Base-by-base conservation (phyloP, 768 basidiomycete species). In the Lyophyllum shimeji region DNA sequence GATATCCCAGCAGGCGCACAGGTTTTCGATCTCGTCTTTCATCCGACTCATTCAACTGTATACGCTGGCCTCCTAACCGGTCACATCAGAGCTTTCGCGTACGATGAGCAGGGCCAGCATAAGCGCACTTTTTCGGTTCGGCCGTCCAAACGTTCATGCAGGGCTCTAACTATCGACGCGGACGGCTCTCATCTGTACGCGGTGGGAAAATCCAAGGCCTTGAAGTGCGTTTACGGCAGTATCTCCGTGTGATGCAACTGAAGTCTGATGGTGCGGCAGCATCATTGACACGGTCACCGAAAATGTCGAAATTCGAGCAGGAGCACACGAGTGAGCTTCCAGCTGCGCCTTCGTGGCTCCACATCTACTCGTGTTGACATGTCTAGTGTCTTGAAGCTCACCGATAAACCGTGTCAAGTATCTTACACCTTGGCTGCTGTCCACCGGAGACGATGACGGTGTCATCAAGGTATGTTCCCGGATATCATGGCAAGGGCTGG, bases 381-480 rank as follows among this genome's bases (percentile, higher is more conserved):
- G 55, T 63, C 60, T 63, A 77, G 68, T 65, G 63, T 67, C 52
- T 56, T 64, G 53, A 68, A 95, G 92, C 52, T 82, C 85, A 23
- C 82, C 95, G 8, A 89, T 98, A 59, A 97, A 96, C 67, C 90
- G 95, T 56, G 82, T 97, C 33, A 86, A 86, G 62, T 76, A 78
- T 60, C 71, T 93, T 42, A 80, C 83, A 61, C 82, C 87, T 4
- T 83, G 89, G 69, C 71, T 93, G 53, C 69, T 96, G 15, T 84
- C 85, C 18, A 93, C 91, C 7, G 95, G 95, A 17, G 95, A 97
- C 68, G 95, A 98, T 66, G 93, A 95, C 52, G 95, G 95, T 31
- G 85, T 94, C 21, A 85, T 98, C 69, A 96, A 96, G 81, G 93
- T 91, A 49, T 49, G 76, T 60, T 25, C 58, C 25, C 45, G 46